Evolutionary conservation across 1,284 basidiomycete species (phyloP).

Genomic region (Grifola frondosa): DNA sequence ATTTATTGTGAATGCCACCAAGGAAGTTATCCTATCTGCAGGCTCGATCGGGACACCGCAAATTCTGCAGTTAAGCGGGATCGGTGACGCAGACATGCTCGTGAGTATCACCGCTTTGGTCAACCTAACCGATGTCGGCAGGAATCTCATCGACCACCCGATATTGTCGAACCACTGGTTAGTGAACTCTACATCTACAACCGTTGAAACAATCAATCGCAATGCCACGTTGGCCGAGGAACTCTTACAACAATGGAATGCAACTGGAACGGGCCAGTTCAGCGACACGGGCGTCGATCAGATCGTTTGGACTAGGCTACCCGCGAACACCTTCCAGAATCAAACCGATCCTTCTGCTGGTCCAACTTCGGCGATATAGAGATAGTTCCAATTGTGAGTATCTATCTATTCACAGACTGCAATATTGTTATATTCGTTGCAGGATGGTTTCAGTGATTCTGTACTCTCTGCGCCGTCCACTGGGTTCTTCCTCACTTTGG

Average conservation of each 20-base stretch:
- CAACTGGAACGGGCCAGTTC: constrained; percentile 7
- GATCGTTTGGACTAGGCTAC: constrained; percentile 9
- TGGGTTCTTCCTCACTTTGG: constrained; percentile 24
- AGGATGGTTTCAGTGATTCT: too few relatives aligned
- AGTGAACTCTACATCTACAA: constrained; percentile 17
- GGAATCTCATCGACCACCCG: constrained; percentile 36
- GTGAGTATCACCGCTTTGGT: constrained; percentile 29
- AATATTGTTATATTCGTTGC: too few relatives aligned
- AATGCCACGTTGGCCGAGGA: constrained; percentile 13
- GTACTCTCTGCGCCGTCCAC: too few relatives aligned
- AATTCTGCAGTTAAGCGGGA: constrained; percentile 32
- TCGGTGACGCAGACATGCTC: constrained; percentile 12
- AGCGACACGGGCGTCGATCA: constrained; percentile 6
- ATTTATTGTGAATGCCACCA: constrained; percentile 18
- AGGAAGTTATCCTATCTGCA: constrained; percentile 27
- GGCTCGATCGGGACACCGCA: constrained; percentile 33
- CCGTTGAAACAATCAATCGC: constrained; percentile 13
- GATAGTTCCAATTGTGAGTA: too few relatives aligned
- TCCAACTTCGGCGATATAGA: constrained; percentile 20
- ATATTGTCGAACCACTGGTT: constrained; percentile 16
- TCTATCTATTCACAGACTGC: too few relatives aligned
- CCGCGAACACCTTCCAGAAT: constrained; percentile 23
- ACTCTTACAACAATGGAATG: constrained; percentile 14
- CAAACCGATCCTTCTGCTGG: constrained; percentile 38
- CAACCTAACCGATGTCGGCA: constrained; percentile 35